Base-by-base conservation (phyloP, 1,284 basidiomycete genomes). In the Cystobasidium sp. region DNA sequence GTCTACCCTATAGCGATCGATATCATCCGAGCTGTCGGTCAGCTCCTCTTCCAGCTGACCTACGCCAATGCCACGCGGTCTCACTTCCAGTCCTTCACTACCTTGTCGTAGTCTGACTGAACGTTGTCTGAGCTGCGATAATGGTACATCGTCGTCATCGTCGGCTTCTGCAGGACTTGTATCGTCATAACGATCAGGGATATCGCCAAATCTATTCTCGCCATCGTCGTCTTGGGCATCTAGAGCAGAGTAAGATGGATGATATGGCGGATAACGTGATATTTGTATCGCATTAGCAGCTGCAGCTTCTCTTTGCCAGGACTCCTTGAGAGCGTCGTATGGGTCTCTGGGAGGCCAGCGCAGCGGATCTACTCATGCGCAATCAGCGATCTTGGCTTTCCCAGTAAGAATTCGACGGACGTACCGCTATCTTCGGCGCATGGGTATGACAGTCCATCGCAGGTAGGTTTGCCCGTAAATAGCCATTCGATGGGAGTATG, bases 401-500 rank as follows among this genome's bases (percentile, higher is more conserved):
- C 43, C 78, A 74, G 87, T 82, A 78, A 85, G 86, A 80, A 87
- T 87, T 31, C 5, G 5, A 2, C 5, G 31, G 87, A 93, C 93
- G 90, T 86, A 90, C 92, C 91, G 78, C 90, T 87, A 72, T 86
- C 87, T 63, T 86, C 84, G 9, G 88, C 87, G 55, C 94, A 84
- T 61, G 89, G 87, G 81, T 88, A 97, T 75, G 86, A 88, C 39
- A 97, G 83, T 0, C 96, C 96, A 55, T 88, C 88, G 0, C 92
- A 93, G 3, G 86, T 72, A 84, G 82, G 51, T 81, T 85, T 75
- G 6, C 86, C 87, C 0, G 93, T 92, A 83, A 89, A 92, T 78
- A 92, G 92, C 95, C 95, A 98, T 4, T 89, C 75, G 31, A 90
- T 82, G 0, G 89, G 87, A 66, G 88, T 91, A 18, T 80, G 81